These are phyloP conservation scores for Phytophthora cactorum DNA, from an alignment of 352 stramenopile species.

Conservation along the genomic window DNA sequence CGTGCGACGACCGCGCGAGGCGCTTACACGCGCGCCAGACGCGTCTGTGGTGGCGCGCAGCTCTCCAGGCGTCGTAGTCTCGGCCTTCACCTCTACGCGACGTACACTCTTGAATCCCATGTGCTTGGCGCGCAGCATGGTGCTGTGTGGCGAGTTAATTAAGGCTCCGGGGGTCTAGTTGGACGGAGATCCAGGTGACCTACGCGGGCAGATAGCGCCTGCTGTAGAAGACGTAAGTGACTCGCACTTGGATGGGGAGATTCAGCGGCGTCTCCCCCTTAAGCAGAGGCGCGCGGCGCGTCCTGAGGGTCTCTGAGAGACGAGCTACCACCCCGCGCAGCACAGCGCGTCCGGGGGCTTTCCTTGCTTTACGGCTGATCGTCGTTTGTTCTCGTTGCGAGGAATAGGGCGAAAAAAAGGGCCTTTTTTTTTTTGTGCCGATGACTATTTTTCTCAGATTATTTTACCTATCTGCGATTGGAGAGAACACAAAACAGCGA, in stretches of 20 bases:
- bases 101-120: slow-evolving; percentile 86
- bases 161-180: neutral
- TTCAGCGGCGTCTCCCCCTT: slow-evolving; percentile 9
- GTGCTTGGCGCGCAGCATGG: slow-evolving; percentile 78
- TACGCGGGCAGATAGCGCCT: slow-evolving; percentile 15
- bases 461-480: slow-evolving; percentile 8
- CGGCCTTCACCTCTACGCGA: slow-evolving; percentile 86
- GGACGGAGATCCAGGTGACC: slow-evolving; percentile 6
- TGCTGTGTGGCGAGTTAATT: neutral
- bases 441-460: slow-evolving; percentile 28
- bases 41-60: slow-evolving; percentile 77
- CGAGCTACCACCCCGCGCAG: slow-evolving; percentile 27
- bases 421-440: slow-evolving; percentile 7
- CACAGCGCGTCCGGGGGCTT: slow-evolving; percentile 23
- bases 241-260: slow-evolving; percentile 4
- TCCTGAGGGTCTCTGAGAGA: slow-evolving; percentile 8
- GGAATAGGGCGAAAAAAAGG: slow-evolving; percentile 20
- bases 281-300: neutral
- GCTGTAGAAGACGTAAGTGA: slow-evolving; percentile 1
- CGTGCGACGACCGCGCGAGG: slow-evolving; percentile 65
- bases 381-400: slow-evolving; percentile 44
- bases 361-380: slow-evolving; percentile 26
- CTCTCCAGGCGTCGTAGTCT: slow-evolving; percentile 84
- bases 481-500: neutral
- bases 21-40: slow-evolving; percentile 62